Conservation (phyloP, 2,329 filamentous ascomycete species). For the Madurella fahalii region DNA sequence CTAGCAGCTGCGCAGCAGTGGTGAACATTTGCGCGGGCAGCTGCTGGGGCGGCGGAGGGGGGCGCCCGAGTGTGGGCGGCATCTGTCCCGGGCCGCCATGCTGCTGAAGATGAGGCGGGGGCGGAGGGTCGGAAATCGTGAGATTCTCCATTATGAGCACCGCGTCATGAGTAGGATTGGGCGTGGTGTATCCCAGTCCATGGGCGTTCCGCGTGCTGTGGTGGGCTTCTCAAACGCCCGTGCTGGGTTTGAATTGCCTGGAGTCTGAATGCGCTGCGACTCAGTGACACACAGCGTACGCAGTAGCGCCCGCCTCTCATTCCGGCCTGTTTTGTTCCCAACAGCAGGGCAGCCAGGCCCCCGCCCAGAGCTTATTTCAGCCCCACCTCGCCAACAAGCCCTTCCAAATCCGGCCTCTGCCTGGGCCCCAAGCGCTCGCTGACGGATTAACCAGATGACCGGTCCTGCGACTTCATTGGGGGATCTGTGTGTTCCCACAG, state of each 20-base stretch:
- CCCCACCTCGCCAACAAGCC: background rate
- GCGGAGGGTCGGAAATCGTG: slow-evolving; percentile 29
- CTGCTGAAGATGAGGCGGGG: slow-evolving; percentile 13
- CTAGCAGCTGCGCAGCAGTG: slow-evolving; percentile 89
- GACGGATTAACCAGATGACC: no score
- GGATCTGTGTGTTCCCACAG: background rate
- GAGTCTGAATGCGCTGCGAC: background rate
- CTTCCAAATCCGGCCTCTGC: no score
- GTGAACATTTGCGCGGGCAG: slow-evolving; percentile 96
- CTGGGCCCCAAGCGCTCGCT: no score
- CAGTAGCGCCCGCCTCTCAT: background rate
- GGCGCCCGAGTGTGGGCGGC: slow-evolving; percentile 24
- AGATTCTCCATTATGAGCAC: slow-evolving; percentile 30
- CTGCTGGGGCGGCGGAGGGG: slow-evolving; percentile 50
- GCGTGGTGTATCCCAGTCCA: slow-evolving; percentile 9
- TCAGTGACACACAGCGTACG: background rate
- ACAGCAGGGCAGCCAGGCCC: background rate
- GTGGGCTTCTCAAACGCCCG: background rate
- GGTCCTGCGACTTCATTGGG: background rate
- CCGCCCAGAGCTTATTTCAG: background rate
- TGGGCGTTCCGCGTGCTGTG: slow-evolving; percentile 3
- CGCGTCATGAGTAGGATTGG: slow-evolving; percentile 16
- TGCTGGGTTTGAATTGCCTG: background rate
- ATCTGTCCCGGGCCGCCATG: slow-evolving; percentile 20
- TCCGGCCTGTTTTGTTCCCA: background rate